Percentiles rank a stretch among this genome's conserved stretches.
phyloP scores from a whole-genome alignment of 257 asterid species.

The Craterostigma plantagineum region DNA sequence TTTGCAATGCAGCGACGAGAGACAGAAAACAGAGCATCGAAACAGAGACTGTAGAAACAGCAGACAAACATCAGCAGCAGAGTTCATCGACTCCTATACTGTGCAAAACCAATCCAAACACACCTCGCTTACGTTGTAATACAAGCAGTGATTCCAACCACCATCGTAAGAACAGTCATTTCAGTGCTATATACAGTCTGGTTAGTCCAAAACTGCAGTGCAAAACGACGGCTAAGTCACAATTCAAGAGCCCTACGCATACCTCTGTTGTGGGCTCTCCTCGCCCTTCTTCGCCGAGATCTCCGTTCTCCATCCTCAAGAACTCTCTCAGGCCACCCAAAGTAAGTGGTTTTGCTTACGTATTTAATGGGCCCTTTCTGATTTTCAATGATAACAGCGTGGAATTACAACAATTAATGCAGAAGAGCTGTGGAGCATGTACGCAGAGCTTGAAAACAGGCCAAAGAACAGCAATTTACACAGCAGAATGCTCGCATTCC shows the following conservation, averaged over 20 bases:
- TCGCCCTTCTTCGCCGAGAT: slow-evolving; percentile 82
- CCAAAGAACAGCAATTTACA: slow-evolving; percentile 73
- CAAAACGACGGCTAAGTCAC: slow-evolving; percentile 29
- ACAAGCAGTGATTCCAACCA: too few relatives aligned
- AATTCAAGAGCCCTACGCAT: slow-evolving; percentile 18
- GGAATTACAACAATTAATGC: too few relatives aligned
- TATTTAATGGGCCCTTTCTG: too few relatives aligned
- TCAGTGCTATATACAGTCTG: background rate
- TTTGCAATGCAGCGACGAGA: slow-evolving; percentile 50
- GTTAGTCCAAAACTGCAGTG: slow-evolving; percentile 33
- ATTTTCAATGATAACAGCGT: too few relatives aligned
- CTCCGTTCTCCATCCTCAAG: slow-evolving; percentile 77
- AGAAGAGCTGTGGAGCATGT: slow-evolving; percentile 81
- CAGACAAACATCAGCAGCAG: slow-evolving; percentile 12
- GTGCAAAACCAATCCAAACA: slow-evolving; percentile 22
- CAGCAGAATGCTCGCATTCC: slow-evolving; percentile 79
- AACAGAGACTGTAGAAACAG: background rate
- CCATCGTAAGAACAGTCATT: background rate
- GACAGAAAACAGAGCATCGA: slow-evolving; percentile 21
- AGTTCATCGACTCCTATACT: too few relatives aligned
- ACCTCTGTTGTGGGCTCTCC: slow-evolving; percentile 13
- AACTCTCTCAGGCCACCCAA: slow-evolving; percentile 62
- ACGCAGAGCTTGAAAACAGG: slow-evolving; percentile 56
- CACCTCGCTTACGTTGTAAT: slow-evolving; percentile 63
- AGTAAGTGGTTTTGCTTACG: slow-evolving; percentile 20